Conservation (phyloP, 2,329 filamentous ascomycete genomes). For the Xylaria hypoxylon region DNA sequence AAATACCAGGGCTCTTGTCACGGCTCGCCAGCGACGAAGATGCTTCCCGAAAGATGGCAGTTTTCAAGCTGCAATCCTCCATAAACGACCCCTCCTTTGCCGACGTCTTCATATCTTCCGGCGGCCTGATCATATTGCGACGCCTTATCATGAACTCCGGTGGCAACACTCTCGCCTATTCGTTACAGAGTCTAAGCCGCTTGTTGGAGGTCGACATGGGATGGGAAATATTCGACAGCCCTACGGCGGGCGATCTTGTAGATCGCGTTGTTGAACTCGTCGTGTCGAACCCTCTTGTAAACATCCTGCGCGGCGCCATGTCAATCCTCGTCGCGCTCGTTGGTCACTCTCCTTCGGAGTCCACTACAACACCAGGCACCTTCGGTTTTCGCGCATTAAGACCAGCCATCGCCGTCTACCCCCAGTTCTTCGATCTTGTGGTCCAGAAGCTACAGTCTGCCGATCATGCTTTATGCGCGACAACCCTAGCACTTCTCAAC, state of each 20-base stretch:
- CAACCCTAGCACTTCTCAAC: constrained; percentile 94
- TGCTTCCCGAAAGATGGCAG: constrained; percentile 96
- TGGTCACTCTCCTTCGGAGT: constrained; percentile 74
- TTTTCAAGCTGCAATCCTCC: constrained; percentile 95
- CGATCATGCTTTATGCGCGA: constrained; percentile 94
- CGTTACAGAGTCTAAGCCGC: constrained; percentile 86
- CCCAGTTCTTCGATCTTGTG: constrained; percentile 93
- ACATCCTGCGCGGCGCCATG: constrained; percentile 96
- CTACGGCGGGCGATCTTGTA: constrained; percentile 73
- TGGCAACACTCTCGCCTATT: constrained; percentile 96
- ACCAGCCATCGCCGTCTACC: constrained; percentile 89
- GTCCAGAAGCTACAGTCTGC: constrained; percentile 92
- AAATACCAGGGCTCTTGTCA: constrained; percentile 73
- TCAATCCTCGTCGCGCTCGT: constrained; percentile 95
- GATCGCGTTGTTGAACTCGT: constrained; percentile 89
- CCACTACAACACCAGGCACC: constrained; percentile 62
- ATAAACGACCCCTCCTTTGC: constrained; percentile 97
- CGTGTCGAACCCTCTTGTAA: constrained; percentile 94
- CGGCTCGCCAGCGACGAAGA: constrained; percentile 80
- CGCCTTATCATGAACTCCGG: constrained; percentile 85
- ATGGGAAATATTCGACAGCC: constrained; percentile 85
- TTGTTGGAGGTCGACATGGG: constrained; percentile 97
- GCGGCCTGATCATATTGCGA: constrained; percentile 83
- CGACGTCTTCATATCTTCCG: constrained; percentile 92
- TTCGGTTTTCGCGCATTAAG: constrained; percentile 94